Evolutionary conservation across 2,329 filamentous ascomycete species (phyloP).

Genomic region (Colletotrichum eleusines): DNA sequence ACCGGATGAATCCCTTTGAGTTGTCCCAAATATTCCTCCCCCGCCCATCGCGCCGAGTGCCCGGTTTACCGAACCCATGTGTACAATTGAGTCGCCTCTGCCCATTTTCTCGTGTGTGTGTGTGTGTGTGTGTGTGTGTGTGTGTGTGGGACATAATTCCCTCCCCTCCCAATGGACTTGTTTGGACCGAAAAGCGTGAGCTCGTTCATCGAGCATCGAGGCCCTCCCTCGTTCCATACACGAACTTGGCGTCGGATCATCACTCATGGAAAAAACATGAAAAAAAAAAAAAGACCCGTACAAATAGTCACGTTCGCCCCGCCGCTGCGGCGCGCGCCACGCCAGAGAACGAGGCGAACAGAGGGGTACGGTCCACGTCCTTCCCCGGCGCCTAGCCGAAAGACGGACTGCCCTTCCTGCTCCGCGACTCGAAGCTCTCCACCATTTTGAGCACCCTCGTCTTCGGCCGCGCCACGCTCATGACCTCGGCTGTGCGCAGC

Average conservation of each 20-base stretch:
- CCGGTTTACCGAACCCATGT: neutral
- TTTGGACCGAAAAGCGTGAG: neutral
- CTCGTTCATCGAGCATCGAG: neutral
- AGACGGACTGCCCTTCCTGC: conserved; percentile 55
- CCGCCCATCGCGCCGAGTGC: neutral
- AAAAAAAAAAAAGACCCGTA: too few species aligned
- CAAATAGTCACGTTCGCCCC: neutral
- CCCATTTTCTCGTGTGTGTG: neutral
- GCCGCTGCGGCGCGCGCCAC: neutral
- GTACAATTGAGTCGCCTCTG: neutral
- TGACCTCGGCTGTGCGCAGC: conserved; percentile 61
- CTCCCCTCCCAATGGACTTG: neutral
- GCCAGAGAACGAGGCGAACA: conserved; percentile 9
- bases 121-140: too few species aligned
- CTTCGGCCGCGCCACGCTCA: conserved; percentile 56
- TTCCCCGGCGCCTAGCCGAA: conserved; percentile 10
- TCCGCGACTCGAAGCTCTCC: conserved; percentile 64
- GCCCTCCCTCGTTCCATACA: neutral
- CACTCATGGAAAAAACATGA: neutral
- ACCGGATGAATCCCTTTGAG: neutral
- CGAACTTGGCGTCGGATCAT: neutral
- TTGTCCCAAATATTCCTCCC: neutral
- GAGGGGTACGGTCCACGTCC: neutral
- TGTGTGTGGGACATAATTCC: neutral
- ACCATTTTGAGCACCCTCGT: conserved; percentile 68